Evolutionary conservation across 495 filamentous ascomycete genomes (phyloP), one percentile per base, ranked within the genome.

Genomic region (Penicillium arizonense): DNA sequence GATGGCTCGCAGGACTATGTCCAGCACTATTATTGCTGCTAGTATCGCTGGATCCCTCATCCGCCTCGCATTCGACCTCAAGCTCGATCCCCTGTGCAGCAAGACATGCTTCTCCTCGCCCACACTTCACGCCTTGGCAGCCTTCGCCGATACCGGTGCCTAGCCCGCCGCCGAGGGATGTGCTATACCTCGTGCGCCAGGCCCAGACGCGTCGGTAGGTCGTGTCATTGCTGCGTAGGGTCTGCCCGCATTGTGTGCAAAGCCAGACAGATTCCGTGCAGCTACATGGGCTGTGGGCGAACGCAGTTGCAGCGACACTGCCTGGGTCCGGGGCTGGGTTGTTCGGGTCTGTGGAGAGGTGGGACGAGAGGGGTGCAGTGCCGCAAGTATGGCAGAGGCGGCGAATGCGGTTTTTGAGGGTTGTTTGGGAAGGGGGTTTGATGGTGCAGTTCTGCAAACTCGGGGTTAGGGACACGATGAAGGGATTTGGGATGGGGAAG

Each of bases 71-170:
- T 62, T 93, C 90, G 5, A 85, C 85, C 57, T 93, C 89, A 13
- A 92, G 77, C 65, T 93, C 90, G 12, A 87, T 84, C 57, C 87
- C 85, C 48, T 82, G 71, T 0, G 84, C 85, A 1, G 84, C 88
- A 26, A 88, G 81, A 69, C 91, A 96, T 5, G 72, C 62, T 12
- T 72, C 72, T 26, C 83, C 87, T 14, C 88, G 82, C 0, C 89
- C 90, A 64, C 91, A 96, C 57, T 88, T 83, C 3, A 95, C 88
- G 36, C 91, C 90, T 55, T 92, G 86, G 61, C 88, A 83, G 48
- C 91, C 91, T 61, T 95, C 90, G 37, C 90, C 89, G 42, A 94
- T 92, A 13, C 91, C 91, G 2, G 87, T 90, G 3, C 91, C 90
- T 0, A 95, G 72, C 0, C 89, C 89, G 11, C 57, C 64, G 33